Evolutionary conservation across 2,329 filamentous ascomycete species (phyloP), one percentile per base, ranked within the genome.

Genomic region (Raffaelea ambrosiae): DNA sequence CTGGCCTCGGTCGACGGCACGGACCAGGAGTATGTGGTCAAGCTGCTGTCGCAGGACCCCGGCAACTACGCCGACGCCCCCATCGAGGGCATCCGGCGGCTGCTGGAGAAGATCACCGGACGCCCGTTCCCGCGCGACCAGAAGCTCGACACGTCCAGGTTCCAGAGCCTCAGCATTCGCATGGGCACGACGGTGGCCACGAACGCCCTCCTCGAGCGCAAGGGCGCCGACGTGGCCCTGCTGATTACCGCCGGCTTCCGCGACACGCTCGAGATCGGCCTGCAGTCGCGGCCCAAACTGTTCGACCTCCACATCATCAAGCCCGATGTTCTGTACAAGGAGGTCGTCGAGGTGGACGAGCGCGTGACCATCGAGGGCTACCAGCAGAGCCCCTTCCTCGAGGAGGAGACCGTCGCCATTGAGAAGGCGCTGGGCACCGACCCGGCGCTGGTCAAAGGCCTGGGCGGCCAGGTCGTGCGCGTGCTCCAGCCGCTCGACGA

Each of bases 101-200:
- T 95, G 48, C 80, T 95, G 66, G 84, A 83, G 55, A 82, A 80
- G 57, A 93, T 94, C 63, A 79, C 82, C 2, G 74, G 76, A 47
- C 74, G 76, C 50, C 83, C 91, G 4, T 89, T 94, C 40, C 86
- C 87, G 3, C 81, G 89, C 43, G 88, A 88, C 22, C 72, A 89
- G 61, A 71, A 85, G 1, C 70, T 95, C 10, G 88, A 95, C 63
- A 95, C 89, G 1, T 79, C 82, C 18, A 69, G 82, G 59, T 94
- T 96, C 57, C 87, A 93, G 57, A 13, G 13, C 7, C 13, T 29
- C 14, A 89, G 86, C 48, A 95, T 96, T 62, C 84, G 90, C 43
- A 96, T 96, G 90, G 90, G 90, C 40, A 96, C 90, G 1, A 96
- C 90, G 0, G 89, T 96, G 11, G 90, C 90, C 10, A 96, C 90